phyloP scores from a whole-genome alignment of 2,329 filamentous ascomycete genomes.

The Capronia americana region DNA sequence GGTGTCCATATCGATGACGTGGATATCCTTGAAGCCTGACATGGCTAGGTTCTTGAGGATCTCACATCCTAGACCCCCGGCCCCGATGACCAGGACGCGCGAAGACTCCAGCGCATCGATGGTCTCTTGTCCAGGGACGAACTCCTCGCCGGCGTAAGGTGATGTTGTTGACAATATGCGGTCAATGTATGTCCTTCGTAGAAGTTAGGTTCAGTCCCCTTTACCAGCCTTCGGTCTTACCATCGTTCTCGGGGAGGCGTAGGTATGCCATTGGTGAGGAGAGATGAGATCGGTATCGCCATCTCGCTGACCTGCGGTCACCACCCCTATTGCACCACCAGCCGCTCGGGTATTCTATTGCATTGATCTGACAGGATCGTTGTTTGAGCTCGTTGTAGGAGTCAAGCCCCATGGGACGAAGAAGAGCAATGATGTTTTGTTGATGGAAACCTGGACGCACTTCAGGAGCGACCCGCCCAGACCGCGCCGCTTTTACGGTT shows the following conservation, averaged over 20 bases:
- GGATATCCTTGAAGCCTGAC: slow-evolving; percentile 94
- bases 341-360: not conserved
- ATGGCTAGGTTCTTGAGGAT: slow-evolving; percentile 95
- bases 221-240: slow-evolving; percentile 34
- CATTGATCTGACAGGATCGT: not conserved
- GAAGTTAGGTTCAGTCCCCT: not conserved
- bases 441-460: not conserved
- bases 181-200: slow-evolving; percentile 80
- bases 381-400: not conserved
- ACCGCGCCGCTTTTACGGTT: not conserved
- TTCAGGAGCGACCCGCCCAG: not conserved
- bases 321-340: not conserved
- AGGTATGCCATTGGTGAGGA: slow-evolving; percentile 34
- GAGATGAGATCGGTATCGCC: slow-evolving; percentile 30
- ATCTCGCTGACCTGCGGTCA: slow-evolving; percentile 14
- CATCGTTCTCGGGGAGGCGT: slow-evolving; percentile 39
- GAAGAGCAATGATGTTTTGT: not conserved
- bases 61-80: slow-evolving; percentile 92
- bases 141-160: slow-evolving; percentile 77
- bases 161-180: slow-evolving; percentile 77
- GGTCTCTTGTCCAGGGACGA: slow-evolving; percentile 57
- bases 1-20: slow-evolving; percentile 99
- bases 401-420: not conserved
- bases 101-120: slow-evolving; percentile 68
- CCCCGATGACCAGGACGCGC: slow-evolving; percentile 75